Base-by-base conservation (phyloP, 768 basidiomycete genomes). In the Mycena epipterygia region DNA sequence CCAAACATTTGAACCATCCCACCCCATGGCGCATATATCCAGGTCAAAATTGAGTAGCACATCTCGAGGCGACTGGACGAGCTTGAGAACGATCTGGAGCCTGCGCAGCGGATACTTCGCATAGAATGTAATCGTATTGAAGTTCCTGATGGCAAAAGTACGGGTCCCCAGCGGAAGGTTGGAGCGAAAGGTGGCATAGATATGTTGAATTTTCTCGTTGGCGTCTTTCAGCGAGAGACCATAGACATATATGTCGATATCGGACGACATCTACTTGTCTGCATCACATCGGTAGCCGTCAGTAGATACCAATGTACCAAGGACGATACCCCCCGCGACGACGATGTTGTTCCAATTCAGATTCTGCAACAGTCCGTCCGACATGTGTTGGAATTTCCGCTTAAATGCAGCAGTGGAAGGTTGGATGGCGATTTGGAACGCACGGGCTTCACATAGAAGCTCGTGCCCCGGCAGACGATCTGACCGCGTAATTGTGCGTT, bases 31-130 rank as follows among this genome's bases (percentile, higher is more conserved):
- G 27, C 69, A 70, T 11, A 65, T 65, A n/a, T 70, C 69, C 5
- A 70, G 49, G 25, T 65, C 69, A n/a, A 70, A 70, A 32, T 70
- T 70, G 37, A 70, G 63, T 32, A 65, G 30, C 35, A 70, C 69
- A 9, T 59, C 56, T 7, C 41, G 33, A 1, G 69, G 69, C 7
- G 69, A 59, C 25, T 46, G n/a, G 30, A 70, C 27, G 14, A 70
- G 52, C 49, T 61, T 51, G 39, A 70, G 63, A 3, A 70, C 58
- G 25, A 70, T 61, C 51, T 65, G 69, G 1, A 70, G 2, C 19
- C 69, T 27, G 7, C 63, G 68, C 14, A 60, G 55, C 5, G 68
- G 68, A 30, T 70, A 70, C 55, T 55, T 49, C 27, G 63, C 46
- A 30, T 70, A 70, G 32, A 70, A 65, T 2, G 69, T 70, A 21